A percentile compares a stretch with the other conserved stretches of the same genome.
phyloP scores from a whole-genome alignment of 169 alveolate species.

The Plasmodium fragile region DNA sequence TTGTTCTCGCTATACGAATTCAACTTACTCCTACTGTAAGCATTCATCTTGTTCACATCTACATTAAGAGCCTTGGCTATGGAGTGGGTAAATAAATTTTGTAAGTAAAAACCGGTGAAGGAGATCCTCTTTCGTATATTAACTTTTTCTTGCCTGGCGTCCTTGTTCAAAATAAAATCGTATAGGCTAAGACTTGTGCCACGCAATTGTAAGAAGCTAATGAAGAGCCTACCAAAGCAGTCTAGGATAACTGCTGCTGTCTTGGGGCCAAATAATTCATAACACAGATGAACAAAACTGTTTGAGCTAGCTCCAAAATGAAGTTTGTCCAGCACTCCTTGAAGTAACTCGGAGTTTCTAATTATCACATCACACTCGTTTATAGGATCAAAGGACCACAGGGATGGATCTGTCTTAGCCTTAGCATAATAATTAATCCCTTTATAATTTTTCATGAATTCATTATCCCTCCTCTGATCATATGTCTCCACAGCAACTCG shows the following conservation, averaged over 20 bases:
- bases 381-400: conserved; percentile 90
- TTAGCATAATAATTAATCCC: conserved; percentile 85
- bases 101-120: conserved; percentile 82
- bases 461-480: conserved; percentile 77
- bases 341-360: conserved; percentile 93
- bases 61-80: conserved; percentile 52
- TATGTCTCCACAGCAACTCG: conserved; percentile 79
- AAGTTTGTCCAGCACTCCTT: conserved; percentile 97
- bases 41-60: conserved; percentile 1
- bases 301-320: conserved; percentile 97
- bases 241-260: conserved; percentile 94
- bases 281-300: conserved; percentile 96
- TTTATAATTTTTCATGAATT: conserved; percentile 77
- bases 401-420: conserved; percentile 91
- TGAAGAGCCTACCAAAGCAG: conserved; percentile 93
- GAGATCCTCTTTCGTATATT: conserved; percentile 81
- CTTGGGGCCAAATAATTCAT: conserved; percentile 94
- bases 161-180: conserved; percentile 92
- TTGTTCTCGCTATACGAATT: not conserved
- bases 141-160: conserved; percentile 89
- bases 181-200: conserved; percentile 96
- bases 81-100: conserved; percentile 77
- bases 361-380: conserved; percentile 88
- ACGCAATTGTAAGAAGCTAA: conserved; percentile 92
- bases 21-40: not conserved